A percentile compares a stretch with the other conserved stretches of the same genome.
Conservation (phyloP, 306 rosid genomes). For the Alnus rubra region DNA sequence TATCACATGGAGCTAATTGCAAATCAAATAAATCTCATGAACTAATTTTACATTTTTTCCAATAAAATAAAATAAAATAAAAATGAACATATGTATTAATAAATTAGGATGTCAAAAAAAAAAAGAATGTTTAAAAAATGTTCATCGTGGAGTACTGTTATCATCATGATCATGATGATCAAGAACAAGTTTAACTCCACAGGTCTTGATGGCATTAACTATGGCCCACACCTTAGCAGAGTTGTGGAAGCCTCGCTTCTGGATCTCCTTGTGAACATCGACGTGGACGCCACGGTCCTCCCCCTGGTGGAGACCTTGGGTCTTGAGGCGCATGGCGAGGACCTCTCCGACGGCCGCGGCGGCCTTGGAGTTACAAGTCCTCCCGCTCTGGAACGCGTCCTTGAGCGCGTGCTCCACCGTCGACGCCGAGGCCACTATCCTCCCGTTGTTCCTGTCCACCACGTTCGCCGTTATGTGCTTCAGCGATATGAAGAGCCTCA, state of each 20-base stretch:
- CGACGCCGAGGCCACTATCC: conserved; percentile 44
- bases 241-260: not conserved
- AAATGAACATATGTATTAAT: no score
- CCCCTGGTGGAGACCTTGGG: not conserved
- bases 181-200: no score
- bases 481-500: conserved; percentile 35
- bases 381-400: not conserved
- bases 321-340: not conserved
- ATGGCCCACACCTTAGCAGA: not conserved
- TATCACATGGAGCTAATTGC: no score
- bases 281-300: not conserved
- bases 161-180: no score
- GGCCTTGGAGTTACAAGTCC: not conserved
- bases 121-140: no score
- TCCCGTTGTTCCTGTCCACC: conserved; percentile 26
- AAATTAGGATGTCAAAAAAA: no score
- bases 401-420: conserved; percentile 36
- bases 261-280: not conserved
- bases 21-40: no score
- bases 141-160: no score
- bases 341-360: not conserved
- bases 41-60: no score
- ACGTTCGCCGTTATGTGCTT: conserved; percentile 56
- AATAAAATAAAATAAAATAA: no score
- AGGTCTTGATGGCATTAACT: no score